phyloP scores from a whole-genome alignment of 768 basidiomycete species.

The Collybia sordida region DNA sequence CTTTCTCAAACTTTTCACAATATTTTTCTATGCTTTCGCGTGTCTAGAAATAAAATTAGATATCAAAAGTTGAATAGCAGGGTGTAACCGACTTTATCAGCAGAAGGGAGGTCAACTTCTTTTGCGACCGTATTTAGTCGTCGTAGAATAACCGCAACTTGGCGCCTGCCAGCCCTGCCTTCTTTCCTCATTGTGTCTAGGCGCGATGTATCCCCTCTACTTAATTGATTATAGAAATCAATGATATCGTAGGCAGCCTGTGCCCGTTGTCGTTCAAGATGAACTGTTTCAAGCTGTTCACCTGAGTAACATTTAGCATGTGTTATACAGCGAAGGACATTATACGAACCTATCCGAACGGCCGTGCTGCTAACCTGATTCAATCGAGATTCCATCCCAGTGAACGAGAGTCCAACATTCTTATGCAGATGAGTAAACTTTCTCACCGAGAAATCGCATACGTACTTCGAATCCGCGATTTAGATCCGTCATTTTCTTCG shows the following conservation, averaged over 20 bases:
- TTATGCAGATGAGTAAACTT: conserved; percentile 28
- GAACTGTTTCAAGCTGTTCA: conserved; percentile 94
- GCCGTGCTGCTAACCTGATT: conserved; percentile 93
- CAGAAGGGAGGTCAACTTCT: conserved; percentile 86
- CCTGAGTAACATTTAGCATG: conserved; percentile 43
- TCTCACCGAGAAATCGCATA: conserved; percentile 6
- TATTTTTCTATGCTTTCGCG: conserved; percentile 93
- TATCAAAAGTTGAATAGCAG: not conserved
- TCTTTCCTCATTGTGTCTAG: conserved; percentile 82
- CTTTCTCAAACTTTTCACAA: conserved; percentile 98
- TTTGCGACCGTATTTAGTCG: conserved; percentile 86
- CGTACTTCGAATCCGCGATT: conserved; percentile 92
- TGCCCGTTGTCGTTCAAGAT: conserved; percentile 87
- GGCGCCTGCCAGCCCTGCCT: conserved; percentile 83
- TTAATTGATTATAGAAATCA: conserved; percentile 91
- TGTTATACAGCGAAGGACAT: not conserved
- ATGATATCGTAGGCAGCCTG: conserved; percentile 94
- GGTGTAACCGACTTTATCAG: conserved; percentile 62
- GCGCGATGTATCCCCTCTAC: conserved; percentile 72
- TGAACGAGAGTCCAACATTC: conserved; percentile 87
- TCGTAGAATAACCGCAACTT: conserved; percentile 85
- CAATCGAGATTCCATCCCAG: conserved; percentile 88
- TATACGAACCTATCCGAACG: conserved; percentile 78
- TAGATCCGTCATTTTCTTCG: conserved; percentile 89
- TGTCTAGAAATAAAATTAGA: conserved; percentile 50